A percentile compares a stretch with the other conserved stretches of the same genome.
Conservation (phyloP, 495 filamentous ascomycete species). For the Pyronema omphalodes region DNA sequence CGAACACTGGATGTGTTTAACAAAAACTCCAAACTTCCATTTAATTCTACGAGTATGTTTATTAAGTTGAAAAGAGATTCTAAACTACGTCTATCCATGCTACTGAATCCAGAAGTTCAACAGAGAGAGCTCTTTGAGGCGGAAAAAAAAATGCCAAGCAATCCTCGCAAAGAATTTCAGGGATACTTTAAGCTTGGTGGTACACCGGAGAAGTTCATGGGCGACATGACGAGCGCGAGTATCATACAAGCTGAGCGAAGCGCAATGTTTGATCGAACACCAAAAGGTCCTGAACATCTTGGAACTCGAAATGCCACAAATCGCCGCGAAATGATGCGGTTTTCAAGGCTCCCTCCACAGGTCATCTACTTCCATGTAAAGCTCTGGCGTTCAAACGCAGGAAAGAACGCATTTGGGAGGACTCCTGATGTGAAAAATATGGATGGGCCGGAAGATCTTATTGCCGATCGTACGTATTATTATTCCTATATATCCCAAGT, state of each 20-base stretch:
- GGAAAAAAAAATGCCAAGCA: neutral
- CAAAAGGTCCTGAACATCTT: neutral
- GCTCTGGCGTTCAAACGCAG: neutral
- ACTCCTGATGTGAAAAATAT: neutral
- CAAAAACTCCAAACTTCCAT: neutral
- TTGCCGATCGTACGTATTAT: slow-evolving; percentile 1
- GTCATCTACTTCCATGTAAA: slow-evolving; percentile 5
- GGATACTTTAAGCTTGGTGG: slow-evolving; percentile 5
- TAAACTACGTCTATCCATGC: neutral
- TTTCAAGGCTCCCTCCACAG: neutral
- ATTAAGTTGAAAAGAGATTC: neutral
- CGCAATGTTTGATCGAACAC: neutral
- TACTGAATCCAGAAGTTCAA: slow-evolving; percentile 1
- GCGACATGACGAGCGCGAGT: neutral
- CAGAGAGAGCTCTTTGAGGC: neutral
- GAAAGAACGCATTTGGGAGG: neutral
- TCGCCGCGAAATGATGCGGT: neutral
- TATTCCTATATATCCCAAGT: neutral
- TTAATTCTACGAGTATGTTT: neutral
- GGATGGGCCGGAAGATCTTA: slow-evolving; percentile 3
- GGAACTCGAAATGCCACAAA: neutral
- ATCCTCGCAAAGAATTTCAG: neutral
- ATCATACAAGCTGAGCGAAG: neutral
- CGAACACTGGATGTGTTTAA: neutral
- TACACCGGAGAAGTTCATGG: neutral